Evolutionary conservation across 108 stramenopile species (phyloP).

Genomic region (Nitzschia sp.): DNA sequence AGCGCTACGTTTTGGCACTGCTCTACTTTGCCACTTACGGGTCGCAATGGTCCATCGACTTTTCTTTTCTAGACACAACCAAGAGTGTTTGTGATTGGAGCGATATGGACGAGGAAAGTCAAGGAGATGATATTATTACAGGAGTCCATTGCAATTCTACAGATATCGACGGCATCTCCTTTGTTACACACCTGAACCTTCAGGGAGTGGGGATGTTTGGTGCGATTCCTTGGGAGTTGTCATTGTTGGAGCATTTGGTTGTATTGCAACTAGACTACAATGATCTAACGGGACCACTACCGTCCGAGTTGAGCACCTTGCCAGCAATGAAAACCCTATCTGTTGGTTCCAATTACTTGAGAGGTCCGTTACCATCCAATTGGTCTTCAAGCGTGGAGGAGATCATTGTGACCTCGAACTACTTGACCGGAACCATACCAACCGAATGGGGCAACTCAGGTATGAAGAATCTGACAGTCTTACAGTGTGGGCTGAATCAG

Average conservation of each 20-base stretch:
- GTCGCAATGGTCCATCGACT: background rate
- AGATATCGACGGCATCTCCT: background rate
- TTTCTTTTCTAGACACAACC: background rate
- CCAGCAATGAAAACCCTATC: background rate
- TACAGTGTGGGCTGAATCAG: too few species aligned
- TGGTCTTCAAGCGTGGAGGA: too few species aligned
- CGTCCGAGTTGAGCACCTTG: background rate
- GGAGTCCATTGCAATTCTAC: background rate
- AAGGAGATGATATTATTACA: background rate
- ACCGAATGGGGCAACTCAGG: too few species aligned
- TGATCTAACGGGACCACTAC: too few species aligned
- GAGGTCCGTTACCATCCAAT: too few species aligned
- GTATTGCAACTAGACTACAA: background rate
- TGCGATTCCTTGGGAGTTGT: background rate
- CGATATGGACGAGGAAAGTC: background rate
- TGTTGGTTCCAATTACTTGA: background rate
- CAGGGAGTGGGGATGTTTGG: background rate
- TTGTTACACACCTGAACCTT: background rate
- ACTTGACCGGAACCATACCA: too few species aligned
- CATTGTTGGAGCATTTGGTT: background rate
- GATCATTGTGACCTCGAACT: too few species aligned
- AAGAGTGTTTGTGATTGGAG: constrained; percentile 1
- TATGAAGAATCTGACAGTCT: too few species aligned
- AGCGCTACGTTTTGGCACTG: constrained; percentile 3
- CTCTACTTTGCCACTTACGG: constrained; percentile 1